Percentiles rank a stretch among this genome's conserved stretches.
These are phyloP conservation scores for Aspergillus cristatus DNA, from an alignment of 495 filamentous ascomycete species.

Conservation along the genomic window DNA sequence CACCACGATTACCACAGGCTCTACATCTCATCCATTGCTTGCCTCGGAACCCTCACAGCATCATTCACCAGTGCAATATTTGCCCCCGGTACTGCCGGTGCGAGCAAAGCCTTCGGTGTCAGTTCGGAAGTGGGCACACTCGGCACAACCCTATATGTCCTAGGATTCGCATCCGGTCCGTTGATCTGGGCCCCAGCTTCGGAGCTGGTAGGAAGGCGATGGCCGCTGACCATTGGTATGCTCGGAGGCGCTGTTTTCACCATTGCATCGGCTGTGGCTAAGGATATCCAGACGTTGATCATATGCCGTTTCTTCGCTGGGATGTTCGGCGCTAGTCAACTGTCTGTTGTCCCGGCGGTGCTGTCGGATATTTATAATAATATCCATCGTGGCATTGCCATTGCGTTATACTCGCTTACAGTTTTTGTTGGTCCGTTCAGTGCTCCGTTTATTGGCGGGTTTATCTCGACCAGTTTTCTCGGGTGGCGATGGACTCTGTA, in stretches of 20 bases:
- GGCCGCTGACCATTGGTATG: slow-evolving; percentile 40
- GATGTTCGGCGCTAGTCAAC: slow-evolving; percentile 37
- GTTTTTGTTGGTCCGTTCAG: slow-evolving; percentile 36
- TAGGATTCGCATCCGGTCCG: slow-evolving; percentile 44
- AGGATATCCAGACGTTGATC: slow-evolving; percentile 46
- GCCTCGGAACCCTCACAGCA: slow-evolving; percentile 35
- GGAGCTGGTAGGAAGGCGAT: slow-evolving; percentile 58
- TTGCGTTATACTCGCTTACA: slow-evolving; percentile 37
- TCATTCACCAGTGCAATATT: slow-evolving; percentile 45
- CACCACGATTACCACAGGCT: background rate
- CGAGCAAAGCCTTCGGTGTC: slow-evolving; percentile 36
- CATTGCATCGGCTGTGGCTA: slow-evolving; percentile 44
- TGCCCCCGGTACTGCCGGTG: slow-evolving; percentile 31
- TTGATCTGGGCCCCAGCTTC: slow-evolving; percentile 56
- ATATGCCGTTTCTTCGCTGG: slow-evolving; percentile 40
- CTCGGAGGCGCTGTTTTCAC: slow-evolving; percentile 42
- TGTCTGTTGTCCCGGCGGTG: slow-evolving; percentile 39
- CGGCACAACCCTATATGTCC: slow-evolving; percentile 42
- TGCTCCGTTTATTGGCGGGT: slow-evolving; percentile 37
- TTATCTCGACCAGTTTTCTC: slow-evolving; percentile 21
- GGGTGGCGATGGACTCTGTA: slow-evolving; percentile 41
- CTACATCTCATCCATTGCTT: slow-evolving; percentile 18
- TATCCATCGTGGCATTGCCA: slow-evolving; percentile 31
- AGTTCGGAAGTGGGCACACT: slow-evolving; percentile 38
- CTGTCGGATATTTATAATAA: slow-evolving; percentile 42